Conservation (phyloP, 495 filamentous ascomycete species). For the Aspergillus sclerotioniger region DNA sequence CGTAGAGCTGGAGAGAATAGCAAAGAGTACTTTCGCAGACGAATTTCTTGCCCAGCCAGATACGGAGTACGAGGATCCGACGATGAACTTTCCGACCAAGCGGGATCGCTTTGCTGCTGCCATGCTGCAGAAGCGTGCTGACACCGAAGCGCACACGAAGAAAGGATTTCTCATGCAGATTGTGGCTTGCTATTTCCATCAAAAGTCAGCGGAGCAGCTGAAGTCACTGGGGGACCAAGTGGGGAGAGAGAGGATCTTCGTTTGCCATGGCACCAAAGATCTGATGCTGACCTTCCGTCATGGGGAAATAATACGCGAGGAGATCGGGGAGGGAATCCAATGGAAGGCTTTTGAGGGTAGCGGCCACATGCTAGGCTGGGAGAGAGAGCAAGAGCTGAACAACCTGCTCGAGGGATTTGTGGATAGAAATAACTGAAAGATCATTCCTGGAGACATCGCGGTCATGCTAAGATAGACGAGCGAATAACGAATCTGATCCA, state of each 20-base stretch:
- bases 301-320: constrained; percentile 55
- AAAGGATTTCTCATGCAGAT: constrained; percentile 74
- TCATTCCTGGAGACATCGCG: too few species aligned
- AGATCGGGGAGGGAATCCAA: constrained; percentile 47
- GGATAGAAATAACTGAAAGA: constrained; percentile 24
- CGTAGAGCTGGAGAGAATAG: constrained; percentile 50
- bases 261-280: constrained; percentile 72
- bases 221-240: constrained; percentile 60
- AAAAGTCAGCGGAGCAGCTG: constrained; percentile 64
- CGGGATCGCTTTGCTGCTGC: constrained; percentile 76
- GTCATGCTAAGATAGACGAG: neutral
- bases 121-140: constrained; percentile 63
- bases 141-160: constrained; percentile 53
- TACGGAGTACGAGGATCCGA: constrained; percentile 43
- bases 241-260: constrained; percentile 67
- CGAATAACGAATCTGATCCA: neutral
- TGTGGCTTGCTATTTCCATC: constrained; percentile 76
- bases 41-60: constrained; percentile 63
- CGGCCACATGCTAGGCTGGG: constrained; percentile 67
- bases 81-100: constrained; percentile 64
- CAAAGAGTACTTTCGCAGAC: constrained; percentile 57
- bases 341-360: constrained; percentile 59
- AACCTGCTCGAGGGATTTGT: constrained; percentile 53
- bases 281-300: constrained; percentile 71
- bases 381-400: constrained; percentile 61